Evolutionary conservation across 2,329 filamentous ascomycete species (phyloP).

Genomic region (Chlorencoelia australis): DNA sequence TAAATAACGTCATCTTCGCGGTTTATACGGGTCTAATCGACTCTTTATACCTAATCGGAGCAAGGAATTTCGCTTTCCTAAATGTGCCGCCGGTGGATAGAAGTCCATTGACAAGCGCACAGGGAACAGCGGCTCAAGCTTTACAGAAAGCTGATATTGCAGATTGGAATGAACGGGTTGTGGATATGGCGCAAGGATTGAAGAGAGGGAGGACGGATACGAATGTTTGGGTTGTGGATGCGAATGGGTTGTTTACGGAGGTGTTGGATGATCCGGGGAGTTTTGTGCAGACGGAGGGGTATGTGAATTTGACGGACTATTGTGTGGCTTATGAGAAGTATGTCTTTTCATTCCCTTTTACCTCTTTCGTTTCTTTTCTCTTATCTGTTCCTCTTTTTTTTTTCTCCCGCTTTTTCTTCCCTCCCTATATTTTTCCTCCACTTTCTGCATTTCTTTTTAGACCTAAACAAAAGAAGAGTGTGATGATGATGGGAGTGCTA

Average conservation of each 20-base stretch:
- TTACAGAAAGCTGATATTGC: constrained; percentile 35
- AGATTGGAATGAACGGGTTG: constrained; percentile 41
- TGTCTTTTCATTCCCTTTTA: constrained; percentile 23
- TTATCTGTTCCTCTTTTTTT: too few relatives aligned
- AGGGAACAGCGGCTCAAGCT: constrained; percentile 28
- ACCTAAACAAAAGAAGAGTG: background rate
- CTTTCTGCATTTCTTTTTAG: background rate
- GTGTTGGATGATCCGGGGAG: constrained; percentile 42
- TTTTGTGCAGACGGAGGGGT: constrained; percentile 38
- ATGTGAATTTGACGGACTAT: constrained; percentile 45
- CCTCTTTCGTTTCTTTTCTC: background rate
- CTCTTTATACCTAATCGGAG: constrained; percentile 41
- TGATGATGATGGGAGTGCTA: constrained; percentile 5
- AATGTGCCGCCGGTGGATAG: constrained; percentile 49
- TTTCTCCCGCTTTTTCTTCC: too few relatives aligned
- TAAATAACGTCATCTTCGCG: constrained; percentile 33
- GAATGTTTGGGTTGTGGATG: constrained; percentile 44
- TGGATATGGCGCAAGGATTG: constrained; percentile 29
- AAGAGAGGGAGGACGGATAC: constrained; percentile 30
- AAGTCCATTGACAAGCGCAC: constrained; percentile 36
- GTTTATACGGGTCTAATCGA: constrained; percentile 34
- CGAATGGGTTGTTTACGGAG: constrained; percentile 38
- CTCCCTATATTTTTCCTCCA: too few relatives aligned
- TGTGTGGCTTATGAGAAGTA: constrained; percentile 46
- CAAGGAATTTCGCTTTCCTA: constrained; percentile 48